Conservation (phyloP, 1,139 yeast genomes). For the Lodderomyces pseudojiufengensis region DNA sequence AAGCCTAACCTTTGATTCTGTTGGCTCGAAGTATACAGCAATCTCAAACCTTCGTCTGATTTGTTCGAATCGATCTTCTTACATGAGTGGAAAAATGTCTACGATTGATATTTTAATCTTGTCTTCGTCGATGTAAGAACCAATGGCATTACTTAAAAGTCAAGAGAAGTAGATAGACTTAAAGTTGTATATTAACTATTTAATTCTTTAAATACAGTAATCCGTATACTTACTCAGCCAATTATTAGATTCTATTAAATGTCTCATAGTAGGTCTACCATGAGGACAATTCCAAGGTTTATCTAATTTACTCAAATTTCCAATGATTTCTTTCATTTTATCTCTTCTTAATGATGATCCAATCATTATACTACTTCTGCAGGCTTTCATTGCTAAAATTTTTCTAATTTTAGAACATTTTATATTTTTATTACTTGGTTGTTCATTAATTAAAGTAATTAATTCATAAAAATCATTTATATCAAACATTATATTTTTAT, state of each 20-base stretch:
- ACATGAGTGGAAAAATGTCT: no score
- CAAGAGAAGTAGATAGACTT: neutral
- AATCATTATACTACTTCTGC: slow-evolving; percentile 90
- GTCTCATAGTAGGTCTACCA: slow-evolving; percentile 96
- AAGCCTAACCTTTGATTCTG: no score
- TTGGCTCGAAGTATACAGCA: no score
- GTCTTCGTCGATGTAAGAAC: no score
- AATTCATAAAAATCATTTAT: slow-evolving; percentile 72
- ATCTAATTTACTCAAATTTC: slow-evolving; percentile 64
- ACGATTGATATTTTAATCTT: no score
- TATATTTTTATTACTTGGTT: slow-evolving; percentile 35
- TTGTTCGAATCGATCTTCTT: no score
- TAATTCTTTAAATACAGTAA: no score
- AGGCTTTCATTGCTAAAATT: slow-evolving; percentile 92
- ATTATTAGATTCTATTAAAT: slow-evolving; percentile 55
- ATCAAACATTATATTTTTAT: slow-evolving; percentile 66
- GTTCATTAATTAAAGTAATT: slow-evolving; percentile 50
- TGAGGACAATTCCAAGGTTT: slow-evolving; percentile 99
- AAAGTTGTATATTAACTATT: no score
- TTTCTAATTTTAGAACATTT: slow-evolving; percentile 75
- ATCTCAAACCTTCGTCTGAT: no score
- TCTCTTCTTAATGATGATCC: slow-evolving; percentile 61
- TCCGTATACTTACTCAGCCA: slow-evolving; percentile 13
- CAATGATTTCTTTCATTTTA: slow-evolving; percentile 67
- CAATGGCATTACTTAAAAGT: no score